Evolutionary conservation across 192 early-diverging fungal genomes (phyloP).

Genomic region (Backusella psychrophila): DNA sequence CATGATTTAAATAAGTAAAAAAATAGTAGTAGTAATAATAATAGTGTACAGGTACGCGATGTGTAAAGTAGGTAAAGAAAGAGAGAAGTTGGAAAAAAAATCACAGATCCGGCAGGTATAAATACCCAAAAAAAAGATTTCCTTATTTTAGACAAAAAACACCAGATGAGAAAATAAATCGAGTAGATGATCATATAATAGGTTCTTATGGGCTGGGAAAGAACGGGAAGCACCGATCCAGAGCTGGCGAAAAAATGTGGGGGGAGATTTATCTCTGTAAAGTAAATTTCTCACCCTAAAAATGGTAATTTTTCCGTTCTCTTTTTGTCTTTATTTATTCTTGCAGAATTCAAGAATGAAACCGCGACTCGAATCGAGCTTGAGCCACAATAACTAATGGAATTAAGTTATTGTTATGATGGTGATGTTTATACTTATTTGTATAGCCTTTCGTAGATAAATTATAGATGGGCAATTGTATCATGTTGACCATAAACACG

Average conservation of each 20-base stretch:
- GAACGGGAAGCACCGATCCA: not conserved
- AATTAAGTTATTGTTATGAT: too few relatives aligned
- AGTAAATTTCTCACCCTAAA: conserved; percentile 2
- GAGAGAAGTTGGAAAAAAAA: conserved; percentile 1
- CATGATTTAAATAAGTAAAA: not conserved
- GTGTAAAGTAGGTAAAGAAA: not conserved
- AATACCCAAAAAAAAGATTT: not conserved
- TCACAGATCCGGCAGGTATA: not conserved
- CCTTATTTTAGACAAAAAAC: not conserved
- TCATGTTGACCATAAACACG: too few relatives aligned
- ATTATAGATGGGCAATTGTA: too few relatives aligned
- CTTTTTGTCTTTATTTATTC: not conserved
- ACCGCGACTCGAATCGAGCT: not conserved
- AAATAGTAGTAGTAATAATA: not conserved
- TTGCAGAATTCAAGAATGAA: not conserved
- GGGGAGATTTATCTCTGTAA: not conserved
- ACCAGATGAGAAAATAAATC: not conserved
- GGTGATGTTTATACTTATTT: not conserved
- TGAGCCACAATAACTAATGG: not conserved
- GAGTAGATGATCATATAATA: not conserved
- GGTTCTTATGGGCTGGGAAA: conserved; percentile 6
- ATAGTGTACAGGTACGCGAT: not conserved
- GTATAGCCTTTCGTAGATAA: too few relatives aligned
- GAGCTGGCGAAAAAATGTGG: not conserved
- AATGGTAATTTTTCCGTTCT: not conserved